A percentile compares a stretch with the other conserved stretches of the same genome.
phyloP scores from a whole-genome alignment of 1,284 basidiomycete species.

The Fistulina hepatica region DNA sequence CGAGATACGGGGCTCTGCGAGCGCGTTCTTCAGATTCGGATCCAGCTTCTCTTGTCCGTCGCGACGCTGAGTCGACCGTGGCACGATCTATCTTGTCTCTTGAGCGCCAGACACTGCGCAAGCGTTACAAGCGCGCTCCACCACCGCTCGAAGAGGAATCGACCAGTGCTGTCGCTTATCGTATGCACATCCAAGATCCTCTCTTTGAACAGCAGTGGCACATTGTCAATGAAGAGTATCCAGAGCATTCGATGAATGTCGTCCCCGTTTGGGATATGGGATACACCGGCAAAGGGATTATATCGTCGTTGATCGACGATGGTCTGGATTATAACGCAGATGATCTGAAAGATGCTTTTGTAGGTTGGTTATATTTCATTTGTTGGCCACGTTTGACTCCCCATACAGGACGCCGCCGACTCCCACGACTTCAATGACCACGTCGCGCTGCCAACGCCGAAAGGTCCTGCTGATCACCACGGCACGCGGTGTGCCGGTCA shows the following conservation, averaged over 20 bases:
- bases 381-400: slow-evolving; percentile 1
- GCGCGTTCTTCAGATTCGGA: too few relatives aligned
- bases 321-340: slow-evolving; percentile 86
- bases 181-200: slow-evolving; percentile 74
- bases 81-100: slow-evolving; percentile 42
- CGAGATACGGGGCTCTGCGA: slow-evolving; percentile 35
- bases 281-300: slow-evolving; percentile 78
- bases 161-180: slow-evolving; percentile 40
- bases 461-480: slow-evolving; percentile 87
- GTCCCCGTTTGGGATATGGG: slow-evolving; percentile 80
- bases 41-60: too few relatives aligned
- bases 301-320: slow-evolving; percentile 90
- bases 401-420: slow-evolving; percentile 66
- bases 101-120: slow-evolving; percentile 47
- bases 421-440: slow-evolving; percentile 99
- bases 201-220: slow-evolving; percentile 90
- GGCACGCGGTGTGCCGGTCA: slow-evolving; percentile 98
- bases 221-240: slow-evolving; percentile 65
- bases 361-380: slow-evolving; percentile 33
- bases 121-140: slow-evolving; percentile 59
- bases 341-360: slow-evolving; percentile 87
- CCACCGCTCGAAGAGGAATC: slow-evolving; percentile 32
- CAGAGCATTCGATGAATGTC: slow-evolving; percentile 78
- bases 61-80: slow-evolving; percentile 19
- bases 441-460: slow-evolving; percentile 75